Percentiles rank a stretch among this genome's conserved stretches.
Conservation (phyloP, 176 grass and related monocot species). For the Musa schizocarpa region DNA sequence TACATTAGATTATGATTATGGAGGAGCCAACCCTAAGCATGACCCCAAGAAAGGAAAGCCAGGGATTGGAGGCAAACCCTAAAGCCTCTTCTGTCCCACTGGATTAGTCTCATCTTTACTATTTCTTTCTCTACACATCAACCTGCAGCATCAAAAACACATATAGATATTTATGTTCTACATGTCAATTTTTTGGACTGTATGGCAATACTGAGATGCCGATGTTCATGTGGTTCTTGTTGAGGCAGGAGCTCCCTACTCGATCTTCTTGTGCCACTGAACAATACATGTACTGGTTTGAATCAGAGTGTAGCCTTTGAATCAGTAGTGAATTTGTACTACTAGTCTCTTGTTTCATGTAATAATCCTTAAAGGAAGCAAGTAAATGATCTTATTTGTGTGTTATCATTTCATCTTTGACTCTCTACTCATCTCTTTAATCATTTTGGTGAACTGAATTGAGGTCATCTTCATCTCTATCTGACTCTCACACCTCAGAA, state of each 20-base stretch:
- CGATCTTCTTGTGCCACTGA: neutral
- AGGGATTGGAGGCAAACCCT: neutral
- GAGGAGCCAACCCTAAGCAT: conserved; percentile 12
- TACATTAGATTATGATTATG: conserved; percentile 23
- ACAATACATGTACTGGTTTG: neutral
- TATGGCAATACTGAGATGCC: neutral
- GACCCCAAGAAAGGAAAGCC: conserved; percentile 1
- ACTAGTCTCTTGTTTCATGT: neutral
- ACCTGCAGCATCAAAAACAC: too few species aligned
- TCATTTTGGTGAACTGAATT: too few species aligned
- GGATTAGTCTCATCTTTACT: neutral
- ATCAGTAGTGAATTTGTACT: neutral
- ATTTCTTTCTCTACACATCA: neutral
- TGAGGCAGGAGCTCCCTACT: neutral
- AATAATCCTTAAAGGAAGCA: neutral
- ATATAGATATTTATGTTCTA: too few species aligned
- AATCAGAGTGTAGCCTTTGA: neutral
- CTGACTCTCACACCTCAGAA: too few species aligned
- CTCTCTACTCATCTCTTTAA: too few species aligned
- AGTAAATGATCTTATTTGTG: neutral
- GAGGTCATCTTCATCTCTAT: too few species aligned
- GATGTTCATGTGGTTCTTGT: neutral
- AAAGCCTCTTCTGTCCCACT: neutral
- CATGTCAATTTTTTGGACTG: neutral
- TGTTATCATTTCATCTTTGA: too few species aligned